Conservation (phyloP, 2,329 filamentous ascomycete genomes). For the Neonectria hederae region DNA sequence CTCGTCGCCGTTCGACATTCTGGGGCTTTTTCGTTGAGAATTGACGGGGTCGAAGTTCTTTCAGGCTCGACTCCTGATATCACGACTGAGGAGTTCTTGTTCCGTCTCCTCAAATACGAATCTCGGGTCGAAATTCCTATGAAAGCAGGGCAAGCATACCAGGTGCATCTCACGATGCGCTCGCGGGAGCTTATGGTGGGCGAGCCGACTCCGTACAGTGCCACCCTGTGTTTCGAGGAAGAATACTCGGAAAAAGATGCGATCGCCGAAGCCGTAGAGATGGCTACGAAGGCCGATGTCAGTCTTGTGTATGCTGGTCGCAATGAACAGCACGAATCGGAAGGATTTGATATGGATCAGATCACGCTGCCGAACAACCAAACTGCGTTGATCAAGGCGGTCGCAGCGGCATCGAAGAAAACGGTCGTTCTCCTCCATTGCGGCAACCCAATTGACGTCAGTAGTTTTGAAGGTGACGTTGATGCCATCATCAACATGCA, state of each 20-base stretch:
- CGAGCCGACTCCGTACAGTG: slow-evolving; percentile 22
- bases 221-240: slow-evolving; percentile 30
- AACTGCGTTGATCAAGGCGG: slow-evolving; percentile 20
- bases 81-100: slow-evolving; percentile 30
- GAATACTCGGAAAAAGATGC: slow-evolving; percentile 17
- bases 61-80: slow-evolving; percentile 5
- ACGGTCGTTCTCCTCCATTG: slow-evolving; percentile 27
- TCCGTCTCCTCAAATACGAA: slow-evolving; percentile 20
- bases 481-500: slow-evolving; percentile 26
- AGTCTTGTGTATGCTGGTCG: slow-evolving; percentile 28
- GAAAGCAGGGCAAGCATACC: slow-evolving; percentile 13
- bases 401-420: slow-evolving; percentile 20
- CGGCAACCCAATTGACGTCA: slow-evolving; percentile 27
- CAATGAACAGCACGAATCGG: slow-evolving; percentile 30
- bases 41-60: slow-evolving; percentile 15
- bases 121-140: slow-evolving; percentile 19
- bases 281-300: slow-evolving; percentile 5
- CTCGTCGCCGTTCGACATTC: slow-evolving; percentile 24
- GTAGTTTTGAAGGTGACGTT: slow-evolving; percentile 19
- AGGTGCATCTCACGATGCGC: slow-evolving; percentile 18
- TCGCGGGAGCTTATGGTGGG: slow-evolving; percentile 7
- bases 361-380: slow-evolving; percentile 27
- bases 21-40: slow-evolving; percentile 11
- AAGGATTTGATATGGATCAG: slow-evolving; percentile 28
- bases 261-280: slow-evolving; percentile 21